Evolutionary conservation across 805 yeast genomes (phyloP).

Genomic region (Kluyveromyces starmeri): DNA sequence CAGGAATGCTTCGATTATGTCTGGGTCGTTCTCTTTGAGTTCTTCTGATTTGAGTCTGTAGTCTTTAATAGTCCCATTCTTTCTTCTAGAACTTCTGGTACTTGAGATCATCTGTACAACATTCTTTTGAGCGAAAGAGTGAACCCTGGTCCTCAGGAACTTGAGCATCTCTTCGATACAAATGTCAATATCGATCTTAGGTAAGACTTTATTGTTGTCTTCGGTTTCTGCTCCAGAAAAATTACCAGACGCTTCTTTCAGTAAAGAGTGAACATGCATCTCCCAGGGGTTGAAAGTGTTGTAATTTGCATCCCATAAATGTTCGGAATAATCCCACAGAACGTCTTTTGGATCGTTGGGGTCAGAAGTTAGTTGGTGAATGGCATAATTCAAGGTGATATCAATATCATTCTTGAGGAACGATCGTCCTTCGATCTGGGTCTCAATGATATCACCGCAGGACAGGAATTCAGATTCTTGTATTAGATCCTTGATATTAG

Average conservation of each 20-base stretch:
- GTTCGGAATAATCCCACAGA: conserved; percentile 2
- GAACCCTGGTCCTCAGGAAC: conserved; percentile 3
- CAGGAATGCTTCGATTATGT: conserved; percentile 1
- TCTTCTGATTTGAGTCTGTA: conserved; percentile 15
- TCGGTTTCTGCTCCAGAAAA: not conserved
- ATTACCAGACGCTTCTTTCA: not conserved
- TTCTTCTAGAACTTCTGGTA: conserved; percentile 8
- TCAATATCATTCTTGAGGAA: conserved; percentile 17
- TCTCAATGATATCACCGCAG: conserved; percentile 13
- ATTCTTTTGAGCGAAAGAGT: not conserved
- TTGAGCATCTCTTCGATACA: conserved; percentile 9
- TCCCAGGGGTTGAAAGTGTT: conserved; percentile 4
- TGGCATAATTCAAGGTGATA: conserved; percentile 10
- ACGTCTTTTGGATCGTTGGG: not conserved
- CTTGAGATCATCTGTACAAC: not conserved
- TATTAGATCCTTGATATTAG: not conserved
- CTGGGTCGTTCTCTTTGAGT: conserved; percentile 4
- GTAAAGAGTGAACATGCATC: not conserved
- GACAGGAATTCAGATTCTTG: conserved; percentile 14
- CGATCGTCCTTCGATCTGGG: conserved; percentile 13
- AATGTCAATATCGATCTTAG: conserved; percentile 5
- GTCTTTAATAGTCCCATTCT: conserved; percentile 12
- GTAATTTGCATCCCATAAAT: conserved; percentile 4
- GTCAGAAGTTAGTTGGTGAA: not conserved
- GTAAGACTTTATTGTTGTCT: conserved; percentile 9